A percentile compares a stretch with the other conserved stretches of the same genome.
phyloP scores from a whole-genome alignment of 306 rosid species.

The Acacia acuminata region DNA sequence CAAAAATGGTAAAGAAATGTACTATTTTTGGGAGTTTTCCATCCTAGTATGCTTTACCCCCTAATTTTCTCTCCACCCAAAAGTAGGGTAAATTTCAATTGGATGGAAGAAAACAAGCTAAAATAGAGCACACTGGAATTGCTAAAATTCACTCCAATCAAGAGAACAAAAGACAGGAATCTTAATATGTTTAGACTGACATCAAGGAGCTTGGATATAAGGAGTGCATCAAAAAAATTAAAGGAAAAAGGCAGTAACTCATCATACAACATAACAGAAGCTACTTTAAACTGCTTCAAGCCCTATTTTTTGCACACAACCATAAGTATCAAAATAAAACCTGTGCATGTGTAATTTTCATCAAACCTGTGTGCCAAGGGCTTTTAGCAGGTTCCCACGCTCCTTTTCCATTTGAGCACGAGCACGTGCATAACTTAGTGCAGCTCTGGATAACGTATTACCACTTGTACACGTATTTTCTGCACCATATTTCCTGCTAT shows the following conservation, averaged over 20 bases:
- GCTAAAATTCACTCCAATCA: background rate
- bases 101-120: constrained; percentile 2
- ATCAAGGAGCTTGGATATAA: background rate
- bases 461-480: constrained; percentile 93
- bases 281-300: background rate
- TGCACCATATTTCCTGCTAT: constrained; percentile 92
- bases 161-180: constrained; percentile 23
- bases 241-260: background rate
- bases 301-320: constrained; percentile 9
- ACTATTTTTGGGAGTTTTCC: no score
- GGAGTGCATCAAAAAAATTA: background rate
- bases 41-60: no score
- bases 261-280: background rate
- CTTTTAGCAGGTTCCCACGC: constrained; percentile 81
- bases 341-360: background rate
- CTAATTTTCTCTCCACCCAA: no score
- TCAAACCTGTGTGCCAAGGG: constrained; percentile 93
- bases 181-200: background rate
- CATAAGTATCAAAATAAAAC: background rate
- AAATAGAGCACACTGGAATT: constrained; percentile 15
- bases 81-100: background rate
- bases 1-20: no score
- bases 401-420: constrained; percentile 98
- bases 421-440: constrained; percentile 74
- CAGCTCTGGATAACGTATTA: constrained; percentile 78